Base-by-base conservation (phyloP, 805 yeast species). In the Zygotorulaspora danielsina region DNA sequence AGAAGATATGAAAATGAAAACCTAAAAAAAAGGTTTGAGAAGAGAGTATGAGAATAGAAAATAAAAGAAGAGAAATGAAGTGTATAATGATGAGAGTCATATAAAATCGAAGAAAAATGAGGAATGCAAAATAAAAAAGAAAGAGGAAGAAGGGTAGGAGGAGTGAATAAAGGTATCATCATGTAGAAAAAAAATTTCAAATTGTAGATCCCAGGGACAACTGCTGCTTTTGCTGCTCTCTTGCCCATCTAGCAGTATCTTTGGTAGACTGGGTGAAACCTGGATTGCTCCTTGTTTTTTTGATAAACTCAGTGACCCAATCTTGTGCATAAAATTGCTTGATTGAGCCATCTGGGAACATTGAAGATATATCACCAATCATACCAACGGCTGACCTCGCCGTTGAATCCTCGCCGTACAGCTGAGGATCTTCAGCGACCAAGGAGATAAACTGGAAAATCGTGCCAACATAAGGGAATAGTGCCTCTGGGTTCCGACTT, bases 171-270 rank as follows among this genome's bases (percentile, higher is more conserved):
- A 29, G 39, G 42, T 20, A 39, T 29, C 17, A 40, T 35, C 32
- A 38, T 16, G 22, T 19, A 25, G 32, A 38, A 38, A 33, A 41
- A 44, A 8, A 10, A 34, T 34, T 11, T 17, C 13, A 22, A 30
- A 39, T 16, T 26, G 29, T 19, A 30, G 13, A 42, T 50, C 47
- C 53, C 40, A 57, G 38, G 1, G 57, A 46, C 25, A 57, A 34
- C 48, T 61, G 65, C 32, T 44, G 47, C 32, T 58, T 59, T 39
- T 61, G 65, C 46, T 68, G 95, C 55, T 84, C 96, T 51, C 93
- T 77, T 11, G 98, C 97, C 97, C 97, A 93, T 66, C 89, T 78
- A 6, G 97, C 97, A n/a, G 96, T 85, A 55, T 84, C 93, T 59
- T 77, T 79, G 9, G 97, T 87, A 39, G 72, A 66, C 52, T 75